Evolutionary conservation across 2,329 filamentous ascomycete genomes (phyloP), one percentile per base, ranked within the genome.

Genomic region (Hymenoscyphus albidus): DNA sequence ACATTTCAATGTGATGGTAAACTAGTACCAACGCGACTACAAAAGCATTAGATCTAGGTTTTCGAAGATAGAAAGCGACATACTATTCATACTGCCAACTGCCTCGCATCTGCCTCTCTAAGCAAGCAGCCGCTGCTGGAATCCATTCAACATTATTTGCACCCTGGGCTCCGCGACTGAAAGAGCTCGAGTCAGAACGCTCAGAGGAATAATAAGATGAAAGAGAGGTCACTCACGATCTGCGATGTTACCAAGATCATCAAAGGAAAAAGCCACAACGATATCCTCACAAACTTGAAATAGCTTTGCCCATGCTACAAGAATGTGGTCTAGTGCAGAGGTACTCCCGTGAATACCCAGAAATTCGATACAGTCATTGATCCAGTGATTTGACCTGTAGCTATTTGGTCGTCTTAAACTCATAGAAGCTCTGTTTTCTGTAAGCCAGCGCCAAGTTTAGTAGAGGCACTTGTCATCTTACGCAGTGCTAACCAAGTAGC

Each of bases 211-310:
- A 35, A 10, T 35, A 35, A 35, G 35, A 7, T 10, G 35, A 35
- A 35, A 35, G 35, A 35, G 3, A 35, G 35, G 35, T 2, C 35
- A 35, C 35, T 35, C 35, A 35, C 35, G 80, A 62, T 78, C 77
- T 22, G 83, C 77, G 61, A 78, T 67, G 39, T 64, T 67, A 14
- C 58, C 64, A 3, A 67, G 51, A 32, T 74, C 70, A 40, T 74
- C 73, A 78, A 85, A 83, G 58, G 79, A 78, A 66, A 86, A 84
- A 14, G 82, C 78, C 3, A 80, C 75, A 0, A 79, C 80, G 22
- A 85, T 80, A 64, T 84, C 80, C 65, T 86, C 83, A n/a, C 79
- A 81, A 63, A 85, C 79, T 59, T 76, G 76, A 31, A 77, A 71
- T 5, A 80, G 64, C 38, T 72, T 74, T 1, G 75, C 73, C 77